phyloP scores from a whole-genome alignment of 306 rosid species.

The Medicago truncatula region DNA sequence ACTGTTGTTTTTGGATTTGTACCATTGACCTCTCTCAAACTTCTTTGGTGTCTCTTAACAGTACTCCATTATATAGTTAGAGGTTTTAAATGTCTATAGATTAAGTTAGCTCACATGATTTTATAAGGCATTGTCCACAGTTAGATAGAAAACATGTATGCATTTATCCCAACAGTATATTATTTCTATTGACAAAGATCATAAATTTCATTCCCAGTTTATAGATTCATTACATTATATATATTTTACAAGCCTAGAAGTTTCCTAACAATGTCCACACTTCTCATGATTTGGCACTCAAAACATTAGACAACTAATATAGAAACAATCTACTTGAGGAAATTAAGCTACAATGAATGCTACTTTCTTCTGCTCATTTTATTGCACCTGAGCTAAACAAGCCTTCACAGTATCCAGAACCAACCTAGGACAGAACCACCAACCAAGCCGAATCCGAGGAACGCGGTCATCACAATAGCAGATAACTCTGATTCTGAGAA shows the following conservation, averaged over 20 bases:
- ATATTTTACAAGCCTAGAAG: conserved; percentile 18
- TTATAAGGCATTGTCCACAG: no score
- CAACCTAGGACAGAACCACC: conserved; percentile 88
- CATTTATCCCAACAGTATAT: background rate
- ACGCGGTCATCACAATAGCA: conserved; percentile 80
- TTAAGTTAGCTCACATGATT: no score
- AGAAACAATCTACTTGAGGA: conserved; percentile 29
- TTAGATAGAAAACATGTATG: background rate
- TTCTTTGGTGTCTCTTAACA: no score
- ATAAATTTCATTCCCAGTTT: conserved; percentile 17
- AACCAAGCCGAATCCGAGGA: conserved; percentile 85
- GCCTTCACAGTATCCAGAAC: conserved; percentile 75
- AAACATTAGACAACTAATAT: conserved; percentile 25
- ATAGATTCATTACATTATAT: conserved; percentile 19
- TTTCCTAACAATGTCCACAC: conserved; percentile 14
- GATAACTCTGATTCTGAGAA: conserved; percentile 71
- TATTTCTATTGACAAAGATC: background rate
- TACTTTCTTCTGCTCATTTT: conserved; percentile 34
- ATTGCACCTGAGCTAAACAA: background rate
- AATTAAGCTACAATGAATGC: conserved; percentile 24
- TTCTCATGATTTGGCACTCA: conserved; percentile 31
- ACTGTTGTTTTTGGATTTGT: no score
- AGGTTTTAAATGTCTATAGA: no score
- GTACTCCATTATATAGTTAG: no score
- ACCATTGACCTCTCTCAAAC: no score